A percentile compares a stretch with the other conserved stretches of the same genome.
phyloP scores from a whole-genome alignment of 1,284 basidiomycete species.

The Cutaneotrichosporon sp. region DNA sequence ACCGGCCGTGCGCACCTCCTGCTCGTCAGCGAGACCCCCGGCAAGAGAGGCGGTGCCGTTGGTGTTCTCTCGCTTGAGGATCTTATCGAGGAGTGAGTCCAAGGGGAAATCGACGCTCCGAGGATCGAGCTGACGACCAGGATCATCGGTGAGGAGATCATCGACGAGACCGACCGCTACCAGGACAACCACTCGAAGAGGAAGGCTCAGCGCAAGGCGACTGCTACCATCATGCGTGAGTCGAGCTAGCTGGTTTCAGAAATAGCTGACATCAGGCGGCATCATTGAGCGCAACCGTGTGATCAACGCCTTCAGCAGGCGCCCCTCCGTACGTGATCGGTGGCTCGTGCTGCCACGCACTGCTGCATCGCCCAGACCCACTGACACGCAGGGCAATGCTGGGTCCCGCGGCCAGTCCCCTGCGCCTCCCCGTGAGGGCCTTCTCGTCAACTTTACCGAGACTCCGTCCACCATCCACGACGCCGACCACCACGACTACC shows the following conservation, averaged over 20 bases:
- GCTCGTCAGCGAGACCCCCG: slow-evolving; percentile 80
- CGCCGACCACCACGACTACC: background rate
- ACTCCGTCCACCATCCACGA: slow-evolving; percentile 5
- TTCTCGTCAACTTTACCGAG: slow-evolving; percentile 15
- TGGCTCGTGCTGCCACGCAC: background rate
- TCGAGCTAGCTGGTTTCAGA: background rate
- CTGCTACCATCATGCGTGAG: slow-evolving; percentile 71
- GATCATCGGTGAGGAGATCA: slow-evolving; percentile 56
- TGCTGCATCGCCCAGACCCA: background rate
- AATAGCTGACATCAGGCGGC: slow-evolving; percentile 38
- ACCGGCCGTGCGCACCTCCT: slow-evolving; percentile 92
- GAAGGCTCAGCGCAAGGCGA: slow-evolving; percentile 68
- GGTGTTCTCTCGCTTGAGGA: slow-evolving; percentile 67
- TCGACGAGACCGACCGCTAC: slow-evolving; percentile 86
- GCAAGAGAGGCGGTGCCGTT: slow-evolving; percentile 73
- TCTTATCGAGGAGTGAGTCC: slow-evolving; percentile 51
- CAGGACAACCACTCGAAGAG: slow-evolving; percentile 79
- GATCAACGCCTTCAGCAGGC: slow-evolving; percentile 43
- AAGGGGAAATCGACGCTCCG: background rate
- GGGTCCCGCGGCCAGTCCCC: background rate
- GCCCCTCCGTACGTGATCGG: slow-evolving; percentile 37
- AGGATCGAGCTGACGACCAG: slow-evolving; percentile 27
- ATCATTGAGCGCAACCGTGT: slow-evolving; percentile 55
- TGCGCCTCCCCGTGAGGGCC: slow-evolving; percentile 6
- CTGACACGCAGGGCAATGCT: background rate